Evolutionary conservation across 768 basidiomycete genomes (phyloP).

Genomic region (Leccinum aurantiacum): DNA sequence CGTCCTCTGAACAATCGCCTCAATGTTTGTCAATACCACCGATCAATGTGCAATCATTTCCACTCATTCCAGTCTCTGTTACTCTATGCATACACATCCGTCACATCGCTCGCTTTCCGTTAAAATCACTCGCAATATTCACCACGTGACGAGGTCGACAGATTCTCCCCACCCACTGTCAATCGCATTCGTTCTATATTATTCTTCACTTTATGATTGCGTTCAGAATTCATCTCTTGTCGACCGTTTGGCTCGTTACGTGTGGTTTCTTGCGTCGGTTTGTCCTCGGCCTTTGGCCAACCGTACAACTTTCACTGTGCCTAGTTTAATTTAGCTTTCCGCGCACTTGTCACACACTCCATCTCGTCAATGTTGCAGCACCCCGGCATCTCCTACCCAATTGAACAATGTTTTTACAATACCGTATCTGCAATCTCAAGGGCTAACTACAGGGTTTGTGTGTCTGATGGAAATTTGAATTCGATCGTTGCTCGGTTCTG

Average conservation of each 20-base stretch:
- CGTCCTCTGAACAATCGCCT: constrained; percentile 12
- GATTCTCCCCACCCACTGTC: constrained; percentile 44
- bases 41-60: constrained; percentile 39
- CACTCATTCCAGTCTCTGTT: constrained; percentile 44
- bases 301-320: constrained; percentile 31
- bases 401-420: constrained; percentile 41
- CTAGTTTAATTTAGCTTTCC: constrained; percentile 34
- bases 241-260: constrained; percentile 37
- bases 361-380: constrained; percentile 48
- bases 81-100: constrained; percentile 57
- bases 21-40: constrained; percentile 20
- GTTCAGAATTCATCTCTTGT: constrained; percentile 36
- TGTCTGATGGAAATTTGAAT: constrained; percentile 9
- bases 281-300: constrained; percentile 24
- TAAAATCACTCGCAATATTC: constrained; percentile 46
- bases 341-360: constrained; percentile 31
- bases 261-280: constrained; percentile 35
- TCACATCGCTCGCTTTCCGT: constrained; percentile 44
- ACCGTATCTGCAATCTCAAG: constrained; percentile 32
- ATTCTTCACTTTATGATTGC: constrained; percentile 80
- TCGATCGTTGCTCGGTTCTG: constrained; percentile 7
- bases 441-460: constrained; percentile 32
- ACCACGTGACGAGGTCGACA: constrained; percentile 56
- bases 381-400: constrained; percentile 39
- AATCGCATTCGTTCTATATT: constrained; percentile 67